Evolutionary conservation across 768 basidiomycete species (phyloP).

Genomic region (Pulveroboletus sp.): DNA sequence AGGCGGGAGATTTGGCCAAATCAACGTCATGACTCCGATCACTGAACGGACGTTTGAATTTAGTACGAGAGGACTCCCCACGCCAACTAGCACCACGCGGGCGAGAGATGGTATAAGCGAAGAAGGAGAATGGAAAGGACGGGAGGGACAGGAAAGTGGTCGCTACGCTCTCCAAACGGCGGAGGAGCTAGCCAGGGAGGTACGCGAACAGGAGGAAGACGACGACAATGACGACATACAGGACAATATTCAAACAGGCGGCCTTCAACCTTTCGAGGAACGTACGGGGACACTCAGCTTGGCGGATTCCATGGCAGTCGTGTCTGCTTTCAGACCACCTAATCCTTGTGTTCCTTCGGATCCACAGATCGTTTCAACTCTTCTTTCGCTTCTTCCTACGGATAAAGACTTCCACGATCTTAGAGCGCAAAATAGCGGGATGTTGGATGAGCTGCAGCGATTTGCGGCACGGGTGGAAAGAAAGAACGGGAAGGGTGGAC

Average conservation of each 20-base stretch:
- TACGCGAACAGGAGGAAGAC: constrained; percentile 25
- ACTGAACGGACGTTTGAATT: constrained; percentile 92
- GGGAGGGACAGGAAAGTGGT: constrained; percentile 28
- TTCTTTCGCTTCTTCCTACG: constrained; percentile 59
- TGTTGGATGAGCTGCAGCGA: constrained; percentile 68
- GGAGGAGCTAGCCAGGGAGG: constrained; percentile 52
- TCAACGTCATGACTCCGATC: constrained; percentile 97
- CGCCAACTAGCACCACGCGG: constrained; percentile 44
- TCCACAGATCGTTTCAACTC: constrained; percentile 50
- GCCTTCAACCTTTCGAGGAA: constrained; percentile 44
- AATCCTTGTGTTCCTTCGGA: constrained; percentile 91
- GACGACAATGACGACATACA: constrained; percentile 6
- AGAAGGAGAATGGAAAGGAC: constrained; percentile 17
- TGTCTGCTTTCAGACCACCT: constrained; percentile 63
- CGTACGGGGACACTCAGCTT: constrained; percentile 62
- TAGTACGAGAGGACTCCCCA: constrained; percentile 47
- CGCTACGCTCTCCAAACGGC: constrained; percentile 51
- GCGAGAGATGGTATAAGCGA: constrained; percentile 32
- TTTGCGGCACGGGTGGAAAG: constrained; percentile 48
- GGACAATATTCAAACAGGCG: constrained; percentile 4
- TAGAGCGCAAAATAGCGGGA: constrained; percentile 46
- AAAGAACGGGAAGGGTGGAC: constrained; percentile 31
- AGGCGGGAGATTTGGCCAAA: constrained; percentile 72
- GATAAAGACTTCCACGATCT: constrained; percentile 63
- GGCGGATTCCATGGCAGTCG: constrained; percentile 55